Evolutionary conservation across 2,329 filamentous ascomycete species (phyloP), one percentile per base, ranked within the genome.

Genomic region (Xylariomycetidae sp.): DNA sequence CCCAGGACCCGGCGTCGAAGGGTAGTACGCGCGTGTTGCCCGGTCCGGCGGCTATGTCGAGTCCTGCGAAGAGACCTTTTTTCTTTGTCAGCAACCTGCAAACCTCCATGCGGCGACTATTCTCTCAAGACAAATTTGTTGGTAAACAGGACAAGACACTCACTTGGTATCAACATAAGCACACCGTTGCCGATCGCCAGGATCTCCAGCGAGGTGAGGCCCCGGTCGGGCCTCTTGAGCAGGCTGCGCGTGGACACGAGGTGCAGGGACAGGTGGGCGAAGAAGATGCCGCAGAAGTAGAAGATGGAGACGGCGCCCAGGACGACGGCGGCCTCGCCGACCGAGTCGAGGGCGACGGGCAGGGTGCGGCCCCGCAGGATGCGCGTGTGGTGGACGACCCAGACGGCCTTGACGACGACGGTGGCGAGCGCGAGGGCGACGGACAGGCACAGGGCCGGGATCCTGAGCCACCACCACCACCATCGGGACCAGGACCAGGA

Each of bases 221-320:
- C 54, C 16, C 36, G 18, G 2, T 27, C 25, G 1, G 65, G 64
- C 5, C 41, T 30, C 5, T 32, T 25, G 1, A 77, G 57, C 6
- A 77, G 51, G 29, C 63, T 66, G 16, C 70, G 59, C 42, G 69
- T 70, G 7, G 56, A 50, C 27, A 63, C 51, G 39, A 77, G 60
- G 46, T 77, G 73, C 14, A 57, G 45, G 31, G 68, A 50, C 8
- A 77, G 58, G 36, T 74, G 68, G 35, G 63, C 42, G 48, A 73
- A 73, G 58, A 78, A 78, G 22, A 77, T 45, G 25, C 68, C 66
- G 46, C 70, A 75, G 57, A 74, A 77, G 64, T 70, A 77, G 38
- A 59, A 63, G 20, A 69, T 66, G 12, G 62, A 64, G 9, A 59
- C 40, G 13, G 59, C 57, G n/a, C 63, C 64, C 30, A 61, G 50